A percentile compares a stretch with the other conserved stretches of the same genome.
Conservation (phyloP, 2,329 filamentous ascomycete species). For the Trichoderma koningii region DNA sequence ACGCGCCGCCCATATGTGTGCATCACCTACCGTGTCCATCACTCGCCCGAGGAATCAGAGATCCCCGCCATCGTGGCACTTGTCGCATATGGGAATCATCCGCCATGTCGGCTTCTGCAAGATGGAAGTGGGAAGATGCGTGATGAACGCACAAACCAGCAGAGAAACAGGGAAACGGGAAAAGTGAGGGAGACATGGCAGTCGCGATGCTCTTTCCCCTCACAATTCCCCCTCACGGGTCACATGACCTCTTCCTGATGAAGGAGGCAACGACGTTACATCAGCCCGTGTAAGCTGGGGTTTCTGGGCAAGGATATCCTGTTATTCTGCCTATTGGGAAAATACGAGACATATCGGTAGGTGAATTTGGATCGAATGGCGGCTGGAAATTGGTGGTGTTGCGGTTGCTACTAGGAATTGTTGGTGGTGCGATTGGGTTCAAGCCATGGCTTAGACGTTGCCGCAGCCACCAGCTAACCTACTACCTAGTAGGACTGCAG, state of each 20-base stretch:
- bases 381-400: not conserved
- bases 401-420: conserved; percentile 1
- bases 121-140: not conserved
- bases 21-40: not conserved
- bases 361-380: not conserved
- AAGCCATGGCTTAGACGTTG: conserved; percentile 18
- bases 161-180: not conserved
- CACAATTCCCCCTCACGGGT: conserved; percentile 24
- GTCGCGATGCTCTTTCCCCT: conserved; percentile 26
- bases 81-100: not conserved
- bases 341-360: too few relatives aligned
- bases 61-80: not conserved
- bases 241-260: conserved; percentile 27
- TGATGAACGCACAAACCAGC: not conserved
- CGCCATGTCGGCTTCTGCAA: not conserved
- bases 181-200: not conserved
- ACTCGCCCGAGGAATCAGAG: too few relatives aligned
- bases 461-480: conserved; percentile 10
- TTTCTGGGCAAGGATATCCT: not conserved
- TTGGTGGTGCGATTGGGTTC: conserved; percentile 16
- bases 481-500: not conserved
- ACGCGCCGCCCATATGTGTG: not conserved
- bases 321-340: not conserved
- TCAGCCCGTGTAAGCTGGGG: not conserved
- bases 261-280: conserved; percentile 17